Base-by-base conservation (phyloP, 2,329 filamentous ascomycete species). In the Penicillium verrucosum region DNA sequence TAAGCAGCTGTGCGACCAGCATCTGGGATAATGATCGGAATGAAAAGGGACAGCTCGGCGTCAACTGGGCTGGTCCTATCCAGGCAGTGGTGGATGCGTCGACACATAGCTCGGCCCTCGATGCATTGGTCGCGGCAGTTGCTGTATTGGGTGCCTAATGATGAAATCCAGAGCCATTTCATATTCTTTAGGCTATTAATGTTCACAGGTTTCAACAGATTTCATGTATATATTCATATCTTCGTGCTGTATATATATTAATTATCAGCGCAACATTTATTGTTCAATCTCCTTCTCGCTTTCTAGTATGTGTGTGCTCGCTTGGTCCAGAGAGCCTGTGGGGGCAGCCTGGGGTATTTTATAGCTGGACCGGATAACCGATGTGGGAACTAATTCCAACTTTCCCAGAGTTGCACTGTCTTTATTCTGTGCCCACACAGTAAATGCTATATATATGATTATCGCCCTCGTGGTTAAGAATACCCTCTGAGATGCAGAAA, bases 61-160 rank as follows among this genome's bases (percentile, higher is more conserved):
- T 87, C 2, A 75, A 82, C n/a, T 90, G 87, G 87, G 77, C 80
- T 0, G 87, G 86, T 0, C 86, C 87, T 0, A 82, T 82, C 38
- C 65, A 73, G 3, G 68, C 69, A 1, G 77, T 79, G 38, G 81
- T 78, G 1, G 78, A 79, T 62, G 84, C 85, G 1, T 79, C 81
- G 46, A 84, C 84, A 23, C 88, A 90, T 44, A 84, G 82, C 65
- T 84, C 83, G 18, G 87, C 85, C 0, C 73, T 90, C 71, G 88
- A 90, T 72, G 82, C 80, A 36, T 73, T 90, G 30, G 83, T 90
- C 57, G 88, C 84, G 29, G 86, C 85, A 6, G 63, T 70, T 55
- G 51, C 59, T 49, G 34, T 53, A 21, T 4, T 21, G 12, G n/a
- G n/a, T 5, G 10, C 9, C 12, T 43, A 36, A 10, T 3, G 21